Percentiles rank a stretch among this genome's conserved stretches.
phyloP scores from a whole-genome alignment of 2,329 filamentous ascomycete genomes.

The Colletotrichum sp. region DNA sequence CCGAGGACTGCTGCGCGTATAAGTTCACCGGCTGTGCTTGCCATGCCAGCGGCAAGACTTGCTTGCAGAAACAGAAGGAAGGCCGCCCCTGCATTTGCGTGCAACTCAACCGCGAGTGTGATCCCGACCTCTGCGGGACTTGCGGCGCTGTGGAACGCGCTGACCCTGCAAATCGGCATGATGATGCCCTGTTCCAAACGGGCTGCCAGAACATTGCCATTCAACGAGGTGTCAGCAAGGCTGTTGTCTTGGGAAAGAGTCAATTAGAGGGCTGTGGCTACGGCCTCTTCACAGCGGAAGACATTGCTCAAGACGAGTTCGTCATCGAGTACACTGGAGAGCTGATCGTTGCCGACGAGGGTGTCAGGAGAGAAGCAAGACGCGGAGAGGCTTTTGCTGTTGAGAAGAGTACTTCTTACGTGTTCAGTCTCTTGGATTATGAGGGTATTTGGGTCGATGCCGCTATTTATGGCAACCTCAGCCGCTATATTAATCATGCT shows the following conservation, averaged over 20 bases:
- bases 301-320: slow-evolving; percentile 72
- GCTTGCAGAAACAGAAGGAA: slow-evolving; percentile 60
- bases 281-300: slow-evolving; percentile 75
- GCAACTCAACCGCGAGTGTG: slow-evolving; percentile 78
- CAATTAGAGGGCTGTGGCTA: slow-evolving; percentile 73
- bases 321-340: slow-evolving; percentile 84
- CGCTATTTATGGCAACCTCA: slow-evolving; percentile 79
- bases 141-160: slow-evolving; percentile 75
- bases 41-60: slow-evolving; percentile 63
- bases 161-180: slow-evolving; percentile 69
- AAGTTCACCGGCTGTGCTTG: slow-evolving; percentile 74
- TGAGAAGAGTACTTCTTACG: slow-evolving; percentile 66
- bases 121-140: slow-evolving; percentile 73
- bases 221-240: slow-evolving; percentile 70
- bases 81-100: slow-evolving; percentile 71
- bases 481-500: slow-evolving; percentile 84
- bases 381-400: slow-evolving; percentile 67
- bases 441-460: slow-evolving; percentile 75
- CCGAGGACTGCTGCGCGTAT: slow-evolving; percentile 61
- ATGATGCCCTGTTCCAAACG: slow-evolving; percentile 58
- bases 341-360: slow-evolving; percentile 73
- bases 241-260: slow-evolving; percentile 72
- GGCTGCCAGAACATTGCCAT: slow-evolving; percentile 76
- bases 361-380: slow-evolving; percentile 68
- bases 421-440: slow-evolving; percentile 64